Percentiles rank a stretch among this genome's conserved stretches.
Conservation (phyloP, 1,284 basidiomycete species). For the Papiliotrema nemorosa region DNA sequence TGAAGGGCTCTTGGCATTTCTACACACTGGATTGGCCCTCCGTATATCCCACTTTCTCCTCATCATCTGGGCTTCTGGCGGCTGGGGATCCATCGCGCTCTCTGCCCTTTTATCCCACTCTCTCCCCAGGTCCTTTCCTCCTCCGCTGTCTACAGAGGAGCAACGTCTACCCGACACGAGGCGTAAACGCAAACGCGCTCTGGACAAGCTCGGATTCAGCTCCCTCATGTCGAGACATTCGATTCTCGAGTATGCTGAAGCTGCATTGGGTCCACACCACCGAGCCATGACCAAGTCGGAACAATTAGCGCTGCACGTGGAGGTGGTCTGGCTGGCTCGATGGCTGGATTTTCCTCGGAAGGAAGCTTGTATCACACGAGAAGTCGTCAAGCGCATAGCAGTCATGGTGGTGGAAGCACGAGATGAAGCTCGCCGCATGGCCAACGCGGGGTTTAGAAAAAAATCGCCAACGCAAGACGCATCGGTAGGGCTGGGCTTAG, state of each 20-base stretch:
- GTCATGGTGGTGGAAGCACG: conserved; percentile 62
- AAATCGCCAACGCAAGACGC: conserved; percentile 9
- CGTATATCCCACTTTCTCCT: conserved; percentile 52
- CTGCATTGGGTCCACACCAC: conserved; percentile 80
- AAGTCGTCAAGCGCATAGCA: conserved; percentile 72
- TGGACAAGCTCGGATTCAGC: conserved; percentile 57
- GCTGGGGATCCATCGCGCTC: conserved; percentile 77
- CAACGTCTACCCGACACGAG: conserved; percentile 50
- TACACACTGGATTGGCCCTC: conserved; percentile 42
- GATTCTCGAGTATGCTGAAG: conserved; percentile 62
- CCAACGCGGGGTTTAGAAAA: conserved; percentile 3
- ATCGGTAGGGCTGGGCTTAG: conserved; percentile 53
- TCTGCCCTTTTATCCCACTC: conserved; percentile 62
- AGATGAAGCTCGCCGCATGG: conserved; percentile 23
- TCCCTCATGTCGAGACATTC: conserved; percentile 66
- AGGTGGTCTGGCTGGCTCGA: conserved; percentile 68
- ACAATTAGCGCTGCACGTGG: conserved; percentile 65
- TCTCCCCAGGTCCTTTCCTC: conserved; percentile 53
- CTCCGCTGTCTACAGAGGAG: conserved; percentile 48
- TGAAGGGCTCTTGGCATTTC: conserved; percentile 43
- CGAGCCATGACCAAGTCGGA: conserved; percentile 71
- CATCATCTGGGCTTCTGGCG: conserved; percentile 76
- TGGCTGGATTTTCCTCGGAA: conserved; percentile 76
- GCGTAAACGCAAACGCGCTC: conserved; percentile 56
- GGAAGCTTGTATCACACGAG: conserved; percentile 78